A percentile compares a stretch with the other conserved stretches of the same genome.
Conservation (phyloP, 345 rosid species). For the Sisymbrium altissimum region DNA sequence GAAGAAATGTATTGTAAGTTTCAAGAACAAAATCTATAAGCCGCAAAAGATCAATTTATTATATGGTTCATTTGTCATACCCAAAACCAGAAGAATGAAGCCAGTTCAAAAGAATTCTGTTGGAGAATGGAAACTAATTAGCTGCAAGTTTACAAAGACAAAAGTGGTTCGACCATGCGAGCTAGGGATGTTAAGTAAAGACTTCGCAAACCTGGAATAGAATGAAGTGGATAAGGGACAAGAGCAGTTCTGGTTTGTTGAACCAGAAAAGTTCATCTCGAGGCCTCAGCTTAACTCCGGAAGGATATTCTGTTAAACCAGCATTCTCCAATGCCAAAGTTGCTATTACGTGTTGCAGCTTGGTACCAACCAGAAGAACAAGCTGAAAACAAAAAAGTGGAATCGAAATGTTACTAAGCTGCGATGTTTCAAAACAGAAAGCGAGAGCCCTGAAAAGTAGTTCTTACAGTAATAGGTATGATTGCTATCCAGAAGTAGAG, state of each 20-base stretch:
- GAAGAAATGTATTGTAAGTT: conserved; percentile 10
- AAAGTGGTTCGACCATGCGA: neutral
- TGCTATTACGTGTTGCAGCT: conserved; percentile 90
- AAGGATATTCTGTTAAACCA: conserved; percentile 51
- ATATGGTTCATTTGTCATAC: conserved; percentile 41
- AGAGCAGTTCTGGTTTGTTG: conserved; percentile 78
- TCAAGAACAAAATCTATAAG: neutral
- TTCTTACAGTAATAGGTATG: conserved; percentile 76
- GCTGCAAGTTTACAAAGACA: conserved; percentile 26
- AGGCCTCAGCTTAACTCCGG: conserved; percentile 63
- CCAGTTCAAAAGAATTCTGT: conserved; percentile 97
- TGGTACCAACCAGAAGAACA: conserved; percentile 79
- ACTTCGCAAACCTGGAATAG: conserved; percentile 70
- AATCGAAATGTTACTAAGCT: neutral
- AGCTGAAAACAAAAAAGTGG: conserved; percentile 19
- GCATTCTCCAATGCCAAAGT: conserved; percentile 82
- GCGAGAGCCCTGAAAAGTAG: neutral
- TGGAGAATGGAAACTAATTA: neutral
- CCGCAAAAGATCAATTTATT: neutral
- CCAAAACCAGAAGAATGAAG: conserved; percentile 99
- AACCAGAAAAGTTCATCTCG: conserved; percentile 98
- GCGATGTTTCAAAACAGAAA: neutral
- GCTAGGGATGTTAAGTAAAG: neutral
- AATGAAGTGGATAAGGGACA: conserved; percentile 83
- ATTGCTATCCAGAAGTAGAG: conserved; percentile 97